Base-by-base conservation (phyloP, 2,329 filamentous ascomycete species). In the Diplodia mutila region DNA sequence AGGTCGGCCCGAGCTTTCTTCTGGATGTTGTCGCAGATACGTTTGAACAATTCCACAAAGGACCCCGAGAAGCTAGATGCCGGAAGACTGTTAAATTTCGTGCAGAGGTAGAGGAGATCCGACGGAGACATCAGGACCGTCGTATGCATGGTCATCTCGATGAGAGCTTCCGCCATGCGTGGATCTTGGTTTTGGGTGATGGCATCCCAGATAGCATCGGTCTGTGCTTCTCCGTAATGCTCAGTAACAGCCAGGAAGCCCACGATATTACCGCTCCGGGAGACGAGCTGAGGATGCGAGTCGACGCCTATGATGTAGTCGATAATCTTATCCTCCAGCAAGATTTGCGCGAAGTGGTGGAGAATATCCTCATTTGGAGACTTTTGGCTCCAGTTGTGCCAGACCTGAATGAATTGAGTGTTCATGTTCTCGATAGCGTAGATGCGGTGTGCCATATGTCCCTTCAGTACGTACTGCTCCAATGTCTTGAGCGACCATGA, bases 401-500 rank as follows among this genome's bases (percentile, higher is more conserved):
- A 95, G 27, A 92, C 82, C 0, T 78, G 75, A 9, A 96, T 85
- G 42, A 97, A 83, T 34, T 92, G 89, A 9, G 75, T 76, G 71
- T 91, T 91, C 86, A 97, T 90, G 23, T 82, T 83, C n/a, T 88
- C 86, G 61, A 94, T 89, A 23, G 92, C 93, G 75, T 88, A 85
- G 14, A 96, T 91, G 46, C 94, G 90, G 46, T 97, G 83, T 74
- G 97, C 92, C 93, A 98, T 97, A 73, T 94, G 92, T 42, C 91
- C 90, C 67, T 92, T 94, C 73, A 86, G 88, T 64, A 97, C 89
- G 71, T 94, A 88, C 71, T 87, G 90, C 72, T 87, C 88, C 63
- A 91, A 81, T 1, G 90, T 81, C 52, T 83, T 82, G 72, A 97
- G 89, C 61, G 88, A 89, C 90, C 91, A 96, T 66, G 88, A 85